Evolutionary conservation across 345 rosid species (phyloP).

Genomic region (Mangifera indica): DNA sequence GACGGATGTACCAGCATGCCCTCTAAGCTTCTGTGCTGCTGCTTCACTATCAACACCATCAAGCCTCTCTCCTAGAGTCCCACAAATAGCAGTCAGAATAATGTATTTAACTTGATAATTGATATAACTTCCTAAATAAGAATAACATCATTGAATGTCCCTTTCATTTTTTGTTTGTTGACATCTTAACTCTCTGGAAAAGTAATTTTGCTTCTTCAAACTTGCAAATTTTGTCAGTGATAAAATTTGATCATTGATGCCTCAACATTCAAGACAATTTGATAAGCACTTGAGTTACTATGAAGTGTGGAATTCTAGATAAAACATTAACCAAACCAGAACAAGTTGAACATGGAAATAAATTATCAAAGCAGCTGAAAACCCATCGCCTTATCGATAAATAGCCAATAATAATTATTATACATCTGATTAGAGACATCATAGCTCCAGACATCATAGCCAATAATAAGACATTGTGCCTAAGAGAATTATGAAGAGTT

Average conservation of each 20-base stretch:
- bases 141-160: neutral
- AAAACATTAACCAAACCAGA: neutral
- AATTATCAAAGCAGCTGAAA: slow-evolving; percentile 1
- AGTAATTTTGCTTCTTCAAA: neutral
- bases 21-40: slow-evolving; percentile 88
- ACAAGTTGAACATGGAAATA: neutral
- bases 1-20: slow-evolving; percentile 75
- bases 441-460: neutral
- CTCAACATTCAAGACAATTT: neutral
- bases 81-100: slow-evolving; percentile 15
- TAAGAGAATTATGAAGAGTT: neutral
- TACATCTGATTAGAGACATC: neutral
- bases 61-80: slow-evolving; percentile 60
- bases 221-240: too few relatives aligned
- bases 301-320: neutral
- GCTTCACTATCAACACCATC: slow-evolving; percentile 71
- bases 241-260: neutral
- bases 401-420: neutral
- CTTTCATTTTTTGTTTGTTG: neutral
- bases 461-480: too few relatives aligned
- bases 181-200: neutral
- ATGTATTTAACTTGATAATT: neutral
- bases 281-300: neutral
- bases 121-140: neutral
- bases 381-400: neutral